phyloP scores from a whole-genome alignment of 495 filamentous ascomycete species.

The Penicillium egyptiacum region DNA sequence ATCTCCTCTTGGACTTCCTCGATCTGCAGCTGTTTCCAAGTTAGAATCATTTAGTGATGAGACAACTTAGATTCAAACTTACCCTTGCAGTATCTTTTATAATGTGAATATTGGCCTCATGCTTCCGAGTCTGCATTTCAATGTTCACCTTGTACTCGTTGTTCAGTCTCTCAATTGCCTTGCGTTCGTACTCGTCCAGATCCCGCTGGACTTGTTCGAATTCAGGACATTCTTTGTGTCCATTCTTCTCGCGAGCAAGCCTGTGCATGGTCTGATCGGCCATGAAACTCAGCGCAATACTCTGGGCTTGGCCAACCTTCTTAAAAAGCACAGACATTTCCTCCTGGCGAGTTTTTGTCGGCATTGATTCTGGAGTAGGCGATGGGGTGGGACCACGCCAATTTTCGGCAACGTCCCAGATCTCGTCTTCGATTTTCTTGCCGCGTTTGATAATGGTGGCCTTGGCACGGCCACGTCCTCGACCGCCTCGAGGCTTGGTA shows the following conservation, averaged over 20 bases:
- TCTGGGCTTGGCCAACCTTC: conserved; percentile 42
- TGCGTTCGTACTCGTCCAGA: conserved; percentile 21
- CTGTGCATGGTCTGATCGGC: conserved; percentile 41
- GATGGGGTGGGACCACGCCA: conserved; percentile 39
- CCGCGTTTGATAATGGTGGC: conserved; percentile 16
- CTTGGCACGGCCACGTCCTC: conserved; percentile 29
- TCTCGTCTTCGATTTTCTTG: conserved; percentile 34
- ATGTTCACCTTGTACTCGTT: conserved; percentile 34
- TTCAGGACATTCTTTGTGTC: conserved; percentile 45
- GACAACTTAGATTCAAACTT: conserved; percentile 13
- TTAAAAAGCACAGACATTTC: conserved; percentile 46
- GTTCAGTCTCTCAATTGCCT: conserved; percentile 22
- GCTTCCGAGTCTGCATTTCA: conserved; percentile 28
- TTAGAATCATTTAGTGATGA: conserved; percentile 13
- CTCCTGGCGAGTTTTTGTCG: conserved; percentile 42
- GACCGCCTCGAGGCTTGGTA: conserved; percentile 26
- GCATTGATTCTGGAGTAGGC: conserved; percentile 36
- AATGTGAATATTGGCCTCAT: conserved; percentile 28
- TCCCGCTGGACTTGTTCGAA: conserved; percentile 34
- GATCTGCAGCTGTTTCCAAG: conserved; percentile 23
- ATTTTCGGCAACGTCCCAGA: conserved; percentile 27
- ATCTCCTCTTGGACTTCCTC: conserved; percentile 40
- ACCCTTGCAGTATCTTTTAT: conserved; percentile 34
- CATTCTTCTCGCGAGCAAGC: conserved; percentile 42
- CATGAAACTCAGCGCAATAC: conserved; percentile 39